Evolutionary conservation across 129 eudicot species (phyloP), one percentile per base, ranked within the genome.

Genomic region (Arctium lappa): DNA sequence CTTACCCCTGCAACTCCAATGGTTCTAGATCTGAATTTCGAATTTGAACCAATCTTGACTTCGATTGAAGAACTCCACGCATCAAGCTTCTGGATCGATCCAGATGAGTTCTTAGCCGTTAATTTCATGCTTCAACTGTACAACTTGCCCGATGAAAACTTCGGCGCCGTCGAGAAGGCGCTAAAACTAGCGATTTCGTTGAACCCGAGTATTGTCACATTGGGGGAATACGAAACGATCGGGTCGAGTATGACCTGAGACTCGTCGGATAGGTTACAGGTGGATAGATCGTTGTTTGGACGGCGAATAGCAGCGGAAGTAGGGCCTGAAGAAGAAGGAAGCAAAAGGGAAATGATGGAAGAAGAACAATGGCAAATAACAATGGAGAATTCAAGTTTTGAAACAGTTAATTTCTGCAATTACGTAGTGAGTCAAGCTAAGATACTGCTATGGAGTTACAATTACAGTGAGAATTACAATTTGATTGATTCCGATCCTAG

Each of bases 51-150:
- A 22, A 22, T 22, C 27, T 22, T 87, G 36, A 82, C 85, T 10
- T 94, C 93, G 16, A 77, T 95, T 12, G 80, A 83, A 33, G 88
- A 89, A 1, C 80, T 95, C 0, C 80, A 80, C 50, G 83, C 31
- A 60, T 84, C 94, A 16, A 91, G 93, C 44, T 92, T 95, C 48
- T 91, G 93, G 91, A 88, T 92, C 10, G 82, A 91, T 5, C 80
- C 89, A 37, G 91, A 91, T 78, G 99, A 95, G 88, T 91, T 87
- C 3, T 18, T 95, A 50, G 88, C 94, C 0, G 97, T 92, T 22
- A 95, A 95, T 78, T 95, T 95, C 82, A 95, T 95, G 99, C 97
- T 95, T 8, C 97, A 95, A 80, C 40, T 95, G 74, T 90, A 92
- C 46, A 93, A 90, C 48, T 68, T 92, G 4, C 84, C 92, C 1